phyloP scores from a whole-genome alignment of 306 rosid species.

The Macrotyloma uniflorum region DNA sequence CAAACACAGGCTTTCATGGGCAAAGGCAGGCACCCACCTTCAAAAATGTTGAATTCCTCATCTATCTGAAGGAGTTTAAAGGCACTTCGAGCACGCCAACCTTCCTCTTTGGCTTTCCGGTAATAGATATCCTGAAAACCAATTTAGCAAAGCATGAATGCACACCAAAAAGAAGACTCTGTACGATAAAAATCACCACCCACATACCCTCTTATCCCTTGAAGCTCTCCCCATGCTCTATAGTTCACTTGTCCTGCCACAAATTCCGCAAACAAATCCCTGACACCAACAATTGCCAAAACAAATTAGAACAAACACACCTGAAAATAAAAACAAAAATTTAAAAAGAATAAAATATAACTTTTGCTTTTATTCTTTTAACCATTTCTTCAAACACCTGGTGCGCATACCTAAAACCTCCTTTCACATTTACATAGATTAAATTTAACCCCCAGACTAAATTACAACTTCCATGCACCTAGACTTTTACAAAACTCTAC shows the following conservation, averaged over 20 bases:
- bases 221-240: constrained; percentile 91
- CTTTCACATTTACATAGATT: neutral
- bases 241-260: neutral
- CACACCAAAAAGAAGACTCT: neutral
- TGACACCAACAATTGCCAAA: neutral
- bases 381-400: constrained; percentile 30
- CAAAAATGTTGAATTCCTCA: constrained; percentile 89
- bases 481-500: neutral
- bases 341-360: neutral
- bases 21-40: constrained; percentile 51
- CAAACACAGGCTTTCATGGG: constrained; percentile 1
- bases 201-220: constrained; percentile 83
- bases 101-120: constrained; percentile 97
- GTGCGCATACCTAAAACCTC: neutral
- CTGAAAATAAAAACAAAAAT: neutral
- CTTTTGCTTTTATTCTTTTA: too few relatives aligned
- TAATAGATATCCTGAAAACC: constrained; percentile 84
- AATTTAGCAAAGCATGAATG: constrained; percentile 22
- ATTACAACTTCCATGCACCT: neutral
- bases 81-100: constrained; percentile 99
- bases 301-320: neutral
- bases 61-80: constrained; percentile 96
- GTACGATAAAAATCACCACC: constrained; percentile 23
- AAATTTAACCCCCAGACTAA: neutral
- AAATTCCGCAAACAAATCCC: neutral